These are phyloP conservation scores for Penstemon newberryi DNA, from an alignment of 257 asterid genomes.

Conservation along the genomic window DNA sequence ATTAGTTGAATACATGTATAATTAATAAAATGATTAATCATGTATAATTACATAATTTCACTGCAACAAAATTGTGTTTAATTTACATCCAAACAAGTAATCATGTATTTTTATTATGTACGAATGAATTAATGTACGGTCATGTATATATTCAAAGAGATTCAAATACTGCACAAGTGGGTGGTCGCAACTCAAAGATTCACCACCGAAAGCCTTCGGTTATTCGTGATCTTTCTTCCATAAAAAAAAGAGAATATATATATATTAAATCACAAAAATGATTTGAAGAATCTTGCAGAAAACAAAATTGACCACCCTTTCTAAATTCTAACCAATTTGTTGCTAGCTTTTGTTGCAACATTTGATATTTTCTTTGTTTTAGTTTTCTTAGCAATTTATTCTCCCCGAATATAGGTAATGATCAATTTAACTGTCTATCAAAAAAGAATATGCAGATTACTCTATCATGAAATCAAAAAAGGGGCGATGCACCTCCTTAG, in stretches of 20 bases:
- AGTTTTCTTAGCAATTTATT: too few species aligned
- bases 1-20: too few species aligned
- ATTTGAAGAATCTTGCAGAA: slow-evolving; percentile 23
- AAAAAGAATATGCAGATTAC: too few species aligned
- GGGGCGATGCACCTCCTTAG: too few species aligned
- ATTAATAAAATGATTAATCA: neutral
- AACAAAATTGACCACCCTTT: slow-evolving; percentile 24
- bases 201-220: slow-evolving; percentile 43
- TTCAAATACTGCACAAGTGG: slow-evolving; percentile 25
- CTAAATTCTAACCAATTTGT: neutral
- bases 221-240: slow-evolving; percentile 33
- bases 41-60: neutral
- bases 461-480: too few species aligned
- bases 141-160: neutral
- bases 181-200: slow-evolving; percentile 43
- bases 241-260: slow-evolving; percentile 24
- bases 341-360: too few species aligned
- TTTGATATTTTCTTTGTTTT: too few species aligned
- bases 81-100: neutral
- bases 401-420: too few species aligned
- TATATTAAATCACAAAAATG: slow-evolving; percentile 1
- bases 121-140: neutral
- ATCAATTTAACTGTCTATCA: too few species aligned
- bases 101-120: neutral
- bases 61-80: neutral